Conservation (phyloP, 257 asterid species). For the Osmanthus fragrans region DNA sequence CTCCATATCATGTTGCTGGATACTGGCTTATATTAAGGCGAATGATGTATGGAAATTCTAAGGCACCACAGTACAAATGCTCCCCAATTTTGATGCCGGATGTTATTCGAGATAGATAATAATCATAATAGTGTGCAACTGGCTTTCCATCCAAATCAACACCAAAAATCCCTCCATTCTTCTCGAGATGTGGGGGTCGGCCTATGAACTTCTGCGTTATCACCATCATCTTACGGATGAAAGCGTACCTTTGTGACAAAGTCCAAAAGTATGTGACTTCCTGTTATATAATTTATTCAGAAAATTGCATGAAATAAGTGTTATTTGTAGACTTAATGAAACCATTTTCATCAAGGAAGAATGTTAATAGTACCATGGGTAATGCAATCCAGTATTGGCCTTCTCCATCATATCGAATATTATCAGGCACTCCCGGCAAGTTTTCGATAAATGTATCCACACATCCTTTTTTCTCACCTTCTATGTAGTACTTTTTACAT, state of each 20-base stretch:
- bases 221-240: constrained; percentile 47
- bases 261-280: constrained; percentile 32
- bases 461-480: constrained; percentile 61
- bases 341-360: neutral
- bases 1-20: constrained; percentile 4
- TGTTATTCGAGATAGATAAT: constrained; percentile 21
- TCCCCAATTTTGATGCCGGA: constrained; percentile 60
- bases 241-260: constrained; percentile 46
- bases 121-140: constrained; percentile 53
- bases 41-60: constrained; percentile 39
- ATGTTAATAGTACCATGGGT: constrained; percentile 29
- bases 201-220: constrained; percentile 39
- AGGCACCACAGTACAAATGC: constrained; percentile 57
- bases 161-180: constrained; percentile 57
- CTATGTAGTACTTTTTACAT: constrained; percentile 59
- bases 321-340: too few species aligned
- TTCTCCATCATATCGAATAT: constrained; percentile 80
- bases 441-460: constrained; percentile 61
- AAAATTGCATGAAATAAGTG: neutral
- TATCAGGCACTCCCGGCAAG: constrained; percentile 89
- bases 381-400: constrained; percentile 81
- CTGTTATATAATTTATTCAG: constrained; percentile 27
- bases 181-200: constrained; percentile 27
- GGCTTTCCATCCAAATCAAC: constrained; percentile 83
- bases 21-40: constrained; percentile 58